Evolutionary conservation across 495 filamentous ascomycete genomes (phyloP).

Genomic region (Penicillium turbatum): DNA sequence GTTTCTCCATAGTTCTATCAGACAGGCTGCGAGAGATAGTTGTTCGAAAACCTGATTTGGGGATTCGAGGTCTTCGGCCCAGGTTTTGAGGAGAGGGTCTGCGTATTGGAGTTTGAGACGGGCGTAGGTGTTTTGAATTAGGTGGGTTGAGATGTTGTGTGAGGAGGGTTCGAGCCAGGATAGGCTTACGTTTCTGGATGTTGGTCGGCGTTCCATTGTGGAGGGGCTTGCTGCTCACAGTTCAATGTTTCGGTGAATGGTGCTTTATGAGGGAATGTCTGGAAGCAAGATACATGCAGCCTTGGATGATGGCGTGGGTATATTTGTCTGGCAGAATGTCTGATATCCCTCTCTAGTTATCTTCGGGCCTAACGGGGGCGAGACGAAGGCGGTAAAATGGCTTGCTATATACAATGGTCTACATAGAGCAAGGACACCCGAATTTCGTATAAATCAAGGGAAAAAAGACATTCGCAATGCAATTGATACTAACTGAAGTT

Average conservation of each 20-base stretch:
- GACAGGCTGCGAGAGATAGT: constrained; percentile 83
- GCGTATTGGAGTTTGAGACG: constrained; percentile 77
- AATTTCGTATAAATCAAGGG: no score
- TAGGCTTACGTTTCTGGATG: background rate
- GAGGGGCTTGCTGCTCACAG: background rate
- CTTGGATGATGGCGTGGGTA: background rate
- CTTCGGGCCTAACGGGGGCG: background rate
- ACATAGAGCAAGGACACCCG: no score
- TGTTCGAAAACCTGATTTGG: constrained; percentile 94
- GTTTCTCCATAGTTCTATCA: constrained; percentile 85
- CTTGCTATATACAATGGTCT: no score
- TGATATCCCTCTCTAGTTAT: no score
- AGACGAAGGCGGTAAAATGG: background rate
- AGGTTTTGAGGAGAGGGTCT: constrained; percentile 55
- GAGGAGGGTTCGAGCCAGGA: background rate
- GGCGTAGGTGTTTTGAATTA: constrained; percentile 75
- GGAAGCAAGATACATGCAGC: background rate
- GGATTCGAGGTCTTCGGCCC: constrained; percentile 85
- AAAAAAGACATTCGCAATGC: no score
- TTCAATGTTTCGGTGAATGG: background rate
- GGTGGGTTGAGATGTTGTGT: constrained; percentile 58
- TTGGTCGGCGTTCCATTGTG: background rate
- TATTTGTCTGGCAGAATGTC: constrained; percentile 1
- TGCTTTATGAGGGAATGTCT: background rate
- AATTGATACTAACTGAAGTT: no score